Evolutionary conservation across 257 asterid species (phyloP), one percentile per base, ranked within the genome.

Genomic region (Lycium barbarum): DNA sequence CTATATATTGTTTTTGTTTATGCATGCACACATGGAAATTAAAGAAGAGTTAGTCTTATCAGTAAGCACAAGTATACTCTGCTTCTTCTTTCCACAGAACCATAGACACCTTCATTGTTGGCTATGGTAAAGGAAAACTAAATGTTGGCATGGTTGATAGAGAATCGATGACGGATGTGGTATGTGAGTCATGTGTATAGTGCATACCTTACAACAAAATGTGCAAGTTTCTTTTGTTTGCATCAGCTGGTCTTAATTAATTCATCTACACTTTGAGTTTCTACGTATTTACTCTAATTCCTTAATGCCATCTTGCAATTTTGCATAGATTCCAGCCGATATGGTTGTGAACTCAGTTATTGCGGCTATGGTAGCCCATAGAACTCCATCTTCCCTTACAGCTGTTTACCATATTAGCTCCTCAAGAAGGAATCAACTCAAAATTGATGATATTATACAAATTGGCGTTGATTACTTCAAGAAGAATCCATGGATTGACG

Each of bases 401-500:
- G 18, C 5, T 65, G 40, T 65, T 65, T 33, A 65, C 45, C 45
- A 65, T 22, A 65, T 26, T 65, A 33, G 72, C 45, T 65, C 72
- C 72, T 65, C 72, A 26, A 10, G 38, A 18, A 65, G 43, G 72
- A 65, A 65, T 9, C 72, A 33, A 65, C 17, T 65, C 11, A 65
- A 65, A 26, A 3, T 0, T 65, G 15, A 7, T 26, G 43, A 65
- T 65, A 0, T 65, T 65, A 12, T 65, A 6, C 73, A 9, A 26
- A 10, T 86, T 18, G 12, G 40, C 11, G 13, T 18, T 38, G 17
- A 47, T 4, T 83, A 54, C 58, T 9, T 83, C 15, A 53, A 53
- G 40, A 53, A 63, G 72, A 83, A 86, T 17, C 86, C 86, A 35
- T 65, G 79, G 7, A 13, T 66, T 43, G 73, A 86, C 38, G 47